Percentiles rank a stretch among this genome's conserved stretches.
These are phyloP conservation scores for Phaeophleospora eucalypticola DNA, from an alignment of 2,329 filamentous ascomycete genomes.

Conservation along the genomic window DNA sequence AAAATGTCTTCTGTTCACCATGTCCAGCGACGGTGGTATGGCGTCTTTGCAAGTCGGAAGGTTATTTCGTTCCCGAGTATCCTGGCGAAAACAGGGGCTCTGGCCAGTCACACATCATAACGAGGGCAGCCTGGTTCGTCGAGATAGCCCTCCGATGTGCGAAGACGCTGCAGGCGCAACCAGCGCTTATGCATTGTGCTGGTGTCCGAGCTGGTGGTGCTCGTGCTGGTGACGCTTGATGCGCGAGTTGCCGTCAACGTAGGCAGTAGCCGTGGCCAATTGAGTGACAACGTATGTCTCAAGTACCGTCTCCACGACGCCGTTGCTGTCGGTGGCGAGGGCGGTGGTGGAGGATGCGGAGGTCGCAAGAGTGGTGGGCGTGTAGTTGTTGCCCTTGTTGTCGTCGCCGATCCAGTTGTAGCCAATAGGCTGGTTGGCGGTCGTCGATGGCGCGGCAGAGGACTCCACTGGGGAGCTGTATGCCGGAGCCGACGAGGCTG, in stretches of 20 bases:
- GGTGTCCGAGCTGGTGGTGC: conserved; percentile 20
- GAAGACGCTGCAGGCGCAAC: too few relatives aligned
- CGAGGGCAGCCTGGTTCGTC: too few relatives aligned
- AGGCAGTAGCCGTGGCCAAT: conserved; percentile 24
- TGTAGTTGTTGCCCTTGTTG: conserved; percentile 3
- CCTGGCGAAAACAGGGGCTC: too few relatives aligned
- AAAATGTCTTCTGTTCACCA: too few relatives aligned
- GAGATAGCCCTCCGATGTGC: too few relatives aligned
- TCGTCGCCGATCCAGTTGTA: conserved; percentile 15
- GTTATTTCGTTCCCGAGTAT: too few relatives aligned
- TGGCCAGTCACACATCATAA: too few relatives aligned
- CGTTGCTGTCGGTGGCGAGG: conserved; percentile 9
- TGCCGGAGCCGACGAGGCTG: conserved; percentile 10
- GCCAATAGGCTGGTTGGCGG: conserved; percentile 2
- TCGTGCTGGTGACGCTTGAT: conserved; percentile 4
- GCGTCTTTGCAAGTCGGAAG: too few relatives aligned
- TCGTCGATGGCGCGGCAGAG: conserved; percentile 6
- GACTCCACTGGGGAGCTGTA: background rate
- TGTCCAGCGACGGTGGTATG: too few relatives aligned
- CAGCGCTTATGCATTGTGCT: too few relatives aligned
- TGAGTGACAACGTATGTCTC: conserved; percentile 24
- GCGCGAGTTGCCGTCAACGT: conserved; percentile 19
- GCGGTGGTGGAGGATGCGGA: conserved; percentile 18
- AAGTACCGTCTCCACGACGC: conserved; percentile 11
- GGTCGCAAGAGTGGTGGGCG: conserved; percentile 21